phyloP scores from a whole-genome alignment of 495 filamentous ascomycete species.

The Podospora pseudoanserina region DNA sequence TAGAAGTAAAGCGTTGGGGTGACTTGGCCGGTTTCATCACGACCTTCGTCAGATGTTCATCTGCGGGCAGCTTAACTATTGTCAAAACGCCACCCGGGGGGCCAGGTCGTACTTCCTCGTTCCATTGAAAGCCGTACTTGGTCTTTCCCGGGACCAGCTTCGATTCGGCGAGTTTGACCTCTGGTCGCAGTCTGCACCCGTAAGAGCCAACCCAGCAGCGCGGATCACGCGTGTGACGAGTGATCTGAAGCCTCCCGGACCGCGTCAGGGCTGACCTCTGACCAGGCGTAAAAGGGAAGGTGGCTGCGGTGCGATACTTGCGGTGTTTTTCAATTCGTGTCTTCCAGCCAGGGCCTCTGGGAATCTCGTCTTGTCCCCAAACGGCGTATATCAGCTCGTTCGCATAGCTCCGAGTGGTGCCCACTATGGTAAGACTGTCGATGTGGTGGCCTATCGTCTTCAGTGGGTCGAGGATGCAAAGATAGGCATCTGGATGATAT shows the following conservation, averaged over 20 bases:
- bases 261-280: conserved; percentile 21
- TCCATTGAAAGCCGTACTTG: not conserved
- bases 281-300: conserved; percentile 24
- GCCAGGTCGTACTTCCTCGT: not conserved
- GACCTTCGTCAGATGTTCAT: not conserved
- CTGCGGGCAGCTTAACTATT: not conserved
- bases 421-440: conserved; percentile 24
- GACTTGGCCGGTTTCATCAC: not conserved
- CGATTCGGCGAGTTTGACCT: conserved; percentile 5
- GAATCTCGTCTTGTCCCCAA: conserved; percentile 16
- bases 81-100: not conserved
- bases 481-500: conserved; percentile 22
- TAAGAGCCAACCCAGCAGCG: conserved; percentile 17
- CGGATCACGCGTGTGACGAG: conserved; percentile 17
- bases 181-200: conserved; percentile 14
- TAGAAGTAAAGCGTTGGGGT: not conserved
- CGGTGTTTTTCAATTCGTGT: conserved; percentile 9
- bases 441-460: conserved; percentile 21
- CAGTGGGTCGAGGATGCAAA: conserved; percentile 26
- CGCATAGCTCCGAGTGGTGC: conserved; percentile 22
- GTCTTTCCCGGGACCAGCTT: not conserved
- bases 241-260: conserved; percentile 12
- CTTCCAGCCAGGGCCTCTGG: not conserved
- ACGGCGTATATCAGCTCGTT: conserved; percentile 18
- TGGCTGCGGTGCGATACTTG: conserved; percentile 19